These are phyloP conservation scores for Macrophomina tecta DNA, from an alignment of 2,329 filamentous ascomycete genomes.

Conservation along the genomic window DNA sequence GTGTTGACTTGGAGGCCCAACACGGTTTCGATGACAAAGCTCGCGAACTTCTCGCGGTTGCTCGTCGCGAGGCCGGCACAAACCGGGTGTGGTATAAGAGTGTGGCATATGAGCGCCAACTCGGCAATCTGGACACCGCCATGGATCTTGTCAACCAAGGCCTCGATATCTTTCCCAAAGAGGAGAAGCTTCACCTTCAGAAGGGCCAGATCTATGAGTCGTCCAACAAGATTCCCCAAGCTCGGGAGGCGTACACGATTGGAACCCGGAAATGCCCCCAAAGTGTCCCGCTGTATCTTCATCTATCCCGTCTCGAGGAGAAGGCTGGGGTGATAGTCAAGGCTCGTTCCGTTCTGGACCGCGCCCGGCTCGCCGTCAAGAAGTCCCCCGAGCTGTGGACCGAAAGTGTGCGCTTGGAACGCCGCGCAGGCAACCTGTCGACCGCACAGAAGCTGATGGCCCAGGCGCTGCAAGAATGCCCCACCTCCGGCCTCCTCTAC, in stretches of 20 bases:
- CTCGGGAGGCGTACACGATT: conserved; percentile 85
- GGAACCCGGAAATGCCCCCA: conserved; percentile 86
- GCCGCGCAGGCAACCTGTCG: conserved; percentile 78
- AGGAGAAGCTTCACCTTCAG: conserved; percentile 95
- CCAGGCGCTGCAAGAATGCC: conserved; percentile 87
- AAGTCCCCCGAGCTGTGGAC: conserved; percentile 86
- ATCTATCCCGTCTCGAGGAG: conserved; percentile 89
- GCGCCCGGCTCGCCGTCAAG: conserved; percentile 84
- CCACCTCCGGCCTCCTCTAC: conserved; percentile 87
- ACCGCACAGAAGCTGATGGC: conserved; percentile 95
- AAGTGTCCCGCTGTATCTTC: conserved; percentile 86
- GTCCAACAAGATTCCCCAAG: conserved; percentile 78
- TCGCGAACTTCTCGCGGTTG: conserved; percentile 78
- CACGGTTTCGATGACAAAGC: conserved; percentile 83
- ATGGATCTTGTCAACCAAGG: conserved; percentile 88
- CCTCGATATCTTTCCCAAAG: conserved; percentile 81
- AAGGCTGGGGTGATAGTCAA: conserved; percentile 83
- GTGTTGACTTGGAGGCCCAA: conserved; percentile 94
- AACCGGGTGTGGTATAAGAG: conserved; percentile 98
- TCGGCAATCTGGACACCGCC: conserved; percentile 78
- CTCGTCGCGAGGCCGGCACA: conserved; percentile 86
- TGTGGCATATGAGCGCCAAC: conserved; percentile 88
- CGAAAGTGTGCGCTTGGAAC: conserved; percentile 91
- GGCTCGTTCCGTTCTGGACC: conserved; percentile 90
- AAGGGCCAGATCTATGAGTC: conserved; percentile 97